phyloP scores from a whole-genome alignment of 2,329 filamentous ascomycete genomes.

The Fusarium tuaranense region DNA sequence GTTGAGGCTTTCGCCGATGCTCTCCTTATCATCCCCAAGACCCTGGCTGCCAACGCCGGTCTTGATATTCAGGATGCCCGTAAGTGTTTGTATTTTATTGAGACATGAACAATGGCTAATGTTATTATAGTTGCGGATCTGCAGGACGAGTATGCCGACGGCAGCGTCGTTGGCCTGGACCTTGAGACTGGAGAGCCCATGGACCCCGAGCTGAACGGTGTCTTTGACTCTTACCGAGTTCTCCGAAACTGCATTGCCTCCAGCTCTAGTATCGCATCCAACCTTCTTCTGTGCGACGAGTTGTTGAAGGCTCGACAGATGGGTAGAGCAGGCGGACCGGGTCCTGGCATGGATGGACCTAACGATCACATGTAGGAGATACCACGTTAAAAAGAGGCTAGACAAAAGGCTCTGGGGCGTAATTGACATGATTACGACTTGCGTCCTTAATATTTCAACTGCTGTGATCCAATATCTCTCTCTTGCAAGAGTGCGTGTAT shows the following conservation, averaged over 20 bases:
- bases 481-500: not conserved
- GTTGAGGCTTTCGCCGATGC: slow-evolving; percentile 96
- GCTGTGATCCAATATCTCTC: not conserved
- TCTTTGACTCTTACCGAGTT: slow-evolving; percentile 97
- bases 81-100: slow-evolving; percentile 63
- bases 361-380: slow-evolving; percentile 63
- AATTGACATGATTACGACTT: slow-evolving; percentile 41
- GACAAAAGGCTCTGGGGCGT: slow-evolving; percentile 49
- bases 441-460: not conserved
- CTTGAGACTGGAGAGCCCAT: slow-evolving; percentile 90
- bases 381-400: slow-evolving; percentile 51
- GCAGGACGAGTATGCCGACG: slow-evolving; percentile 87
- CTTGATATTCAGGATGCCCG: slow-evolving; percentile 96
- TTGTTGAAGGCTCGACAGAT: slow-evolving; percentile 98
- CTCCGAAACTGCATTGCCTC: slow-evolving; percentile 94
- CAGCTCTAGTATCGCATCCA: slow-evolving; percentile 93
- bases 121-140: slow-evolving; percentile 77
- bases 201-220: slow-evolving; percentile 92
- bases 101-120: slow-evolving; percentile 29
- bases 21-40: slow-evolving; percentile 96
- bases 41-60: slow-evolving; percentile 92
- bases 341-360: slow-evolving; percentile 73
- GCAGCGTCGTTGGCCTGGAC: slow-evolving; percentile 88
- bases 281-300: slow-evolving; percentile 95
- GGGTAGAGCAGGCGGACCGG: slow-evolving; percentile 73